Conservation (phyloP, 768 basidiomycete genomes). For the Suillus weaverae region DNA sequence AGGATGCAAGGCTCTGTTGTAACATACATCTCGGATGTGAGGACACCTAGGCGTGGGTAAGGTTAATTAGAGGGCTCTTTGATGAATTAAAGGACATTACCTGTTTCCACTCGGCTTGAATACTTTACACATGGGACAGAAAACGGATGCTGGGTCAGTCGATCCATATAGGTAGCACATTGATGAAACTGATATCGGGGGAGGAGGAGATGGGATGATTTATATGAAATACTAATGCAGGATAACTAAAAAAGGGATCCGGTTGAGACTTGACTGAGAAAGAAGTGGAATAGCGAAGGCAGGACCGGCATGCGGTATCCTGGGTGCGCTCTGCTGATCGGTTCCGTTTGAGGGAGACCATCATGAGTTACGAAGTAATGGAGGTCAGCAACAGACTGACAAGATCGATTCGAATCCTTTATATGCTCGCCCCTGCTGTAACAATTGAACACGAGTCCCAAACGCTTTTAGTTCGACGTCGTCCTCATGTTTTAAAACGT, state of each 20-base stretch:
- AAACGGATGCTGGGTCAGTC: constrained; percentile 61
- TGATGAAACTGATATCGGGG: constrained; percentile 25
- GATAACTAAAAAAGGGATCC: constrained; percentile 37
- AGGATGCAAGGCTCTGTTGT: constrained; percentile 72
- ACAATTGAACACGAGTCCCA: constrained; percentile 12
- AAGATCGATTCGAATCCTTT: constrained; percentile 8
- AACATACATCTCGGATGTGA: constrained; percentile 72
- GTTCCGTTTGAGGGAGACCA: constrained; percentile 34
- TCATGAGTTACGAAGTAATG: constrained; percentile 21
- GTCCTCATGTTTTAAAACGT: constrained; percentile 14
- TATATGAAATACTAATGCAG: constrained; percentile 26
- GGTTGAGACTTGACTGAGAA: constrained; percentile 42
- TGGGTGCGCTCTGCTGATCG: constrained; percentile 38
- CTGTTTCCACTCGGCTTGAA: constrained; percentile 61
- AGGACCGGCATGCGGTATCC: constrained; percentile 40
- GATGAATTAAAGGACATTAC: constrained; percentile 33
- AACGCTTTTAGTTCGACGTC: constrained; percentile 11
- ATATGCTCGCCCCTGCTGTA: constrained; percentile 11
- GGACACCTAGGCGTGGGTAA: constrained; percentile 59
- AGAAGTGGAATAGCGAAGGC: constrained; percentile 31
- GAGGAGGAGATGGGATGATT: constrained; percentile 22
- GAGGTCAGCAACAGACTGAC: constrained; percentile 1
- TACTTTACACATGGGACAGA: constrained; percentile 86
- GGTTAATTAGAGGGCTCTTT: constrained; percentile 11
- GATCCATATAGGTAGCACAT: constrained; percentile 80